Evolutionary conservation across 163 green algal genomes (phyloP), one percentile per base, ranked within the genome.

Genomic region (Chloromonas sp.): DNA sequence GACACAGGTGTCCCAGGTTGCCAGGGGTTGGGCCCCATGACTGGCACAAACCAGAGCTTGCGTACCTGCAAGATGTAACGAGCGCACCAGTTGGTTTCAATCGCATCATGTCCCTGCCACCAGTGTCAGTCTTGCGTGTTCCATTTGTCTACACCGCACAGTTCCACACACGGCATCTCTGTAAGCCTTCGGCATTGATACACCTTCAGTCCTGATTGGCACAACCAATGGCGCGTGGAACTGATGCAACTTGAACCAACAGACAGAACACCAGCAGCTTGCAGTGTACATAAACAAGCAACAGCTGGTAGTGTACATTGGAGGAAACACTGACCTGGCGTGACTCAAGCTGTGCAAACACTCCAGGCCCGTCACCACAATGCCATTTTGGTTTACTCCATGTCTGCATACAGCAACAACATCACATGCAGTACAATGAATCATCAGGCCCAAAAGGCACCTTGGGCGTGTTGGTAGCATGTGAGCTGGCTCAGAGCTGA

Each of bases 341-440:
- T 8, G 77, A 81, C 77, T 81, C 77, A 8, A 81, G 77, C 77
- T 81, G 77, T 2, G 77, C 77, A 81, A 81, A 81, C 77, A 81
- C 77, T 2, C 77, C 77, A 57, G n/a, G 14, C 77, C 14, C 77
- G 36, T 57, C 77, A 8, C 77, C 77, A 11, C 77, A 60, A 1
- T 36, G 77, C 77, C 77, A 81, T 57, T 81, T 81, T 36, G 77
- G 77, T 57, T 81, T 81, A 3, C 13, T n/a, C 77, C 77, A 81
- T 8, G 57, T 57, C 77, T 81, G 36, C 77, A 8, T 2, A 2
- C n/a, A 1, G 77, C 2, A 3, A 2, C 1, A 13, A 11, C 66
- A 15, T 74, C 5, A 11, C 11, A 11, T 74, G 66, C 5, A 11
- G 5, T 11, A 74, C 5, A 5, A 11, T 74, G 66, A 74, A 11